These are phyloP conservation scores for Diaporthe helianthi DNA, from an alignment of 2,329 filamentous ascomycete species.

Conservation along the genomic window DNA sequence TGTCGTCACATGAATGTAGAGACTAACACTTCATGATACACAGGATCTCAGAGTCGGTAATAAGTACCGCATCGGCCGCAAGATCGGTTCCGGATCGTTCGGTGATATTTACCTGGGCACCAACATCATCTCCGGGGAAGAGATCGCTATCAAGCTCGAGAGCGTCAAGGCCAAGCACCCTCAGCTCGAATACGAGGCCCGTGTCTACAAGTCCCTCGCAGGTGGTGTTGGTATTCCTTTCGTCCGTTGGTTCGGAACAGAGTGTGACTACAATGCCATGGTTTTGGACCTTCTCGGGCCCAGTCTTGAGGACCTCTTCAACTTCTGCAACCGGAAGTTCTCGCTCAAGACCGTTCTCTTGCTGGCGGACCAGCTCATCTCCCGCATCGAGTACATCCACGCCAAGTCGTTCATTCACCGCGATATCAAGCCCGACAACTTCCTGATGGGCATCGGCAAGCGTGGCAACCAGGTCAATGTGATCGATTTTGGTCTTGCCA, in stretches of 20 bases:
- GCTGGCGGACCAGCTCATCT: slow-evolving; percentile 97
- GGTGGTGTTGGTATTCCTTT: slow-evolving; percentile 98
- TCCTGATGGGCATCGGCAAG: slow-evolving; percentile 99
- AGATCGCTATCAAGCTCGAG: slow-evolving; percentile 99
- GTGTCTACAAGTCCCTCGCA: slow-evolving; percentile 88
- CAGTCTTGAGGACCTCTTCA: slow-evolving; percentile 97
- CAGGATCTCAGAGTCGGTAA: slow-evolving; percentile 99
- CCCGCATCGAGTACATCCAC: slow-evolving; percentile 99
- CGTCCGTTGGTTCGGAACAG: slow-evolving; percentile 98
- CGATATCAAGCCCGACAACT: slow-evolving; percentile 99
- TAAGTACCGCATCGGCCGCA: slow-evolving; percentile 99
- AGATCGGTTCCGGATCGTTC: slow-evolving; percentile 97
- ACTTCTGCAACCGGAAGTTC: slow-evolving; percentile 99
- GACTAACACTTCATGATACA: slow-evolving; percentile 11
- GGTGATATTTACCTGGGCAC: slow-evolving; percentile 99
- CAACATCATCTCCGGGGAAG: slow-evolving; percentile 99
- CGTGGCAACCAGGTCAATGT: slow-evolving; percentile 99
- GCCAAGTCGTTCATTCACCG: slow-evolving; percentile 99
- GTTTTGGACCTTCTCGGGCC: slow-evolving; percentile 96
- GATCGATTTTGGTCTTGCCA: slow-evolving; percentile 97
- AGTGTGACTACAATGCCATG: slow-evolving; percentile 99
- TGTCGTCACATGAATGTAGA: too few relatives aligned
- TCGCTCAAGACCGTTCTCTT: slow-evolving; percentile 97
- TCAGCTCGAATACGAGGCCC: slow-evolving; percentile 97
- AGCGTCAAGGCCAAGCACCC: slow-evolving; percentile 99